Base-by-base conservation (phyloP, 1,284 basidiomycete species). In the Cerioporus squamosus region DNA sequence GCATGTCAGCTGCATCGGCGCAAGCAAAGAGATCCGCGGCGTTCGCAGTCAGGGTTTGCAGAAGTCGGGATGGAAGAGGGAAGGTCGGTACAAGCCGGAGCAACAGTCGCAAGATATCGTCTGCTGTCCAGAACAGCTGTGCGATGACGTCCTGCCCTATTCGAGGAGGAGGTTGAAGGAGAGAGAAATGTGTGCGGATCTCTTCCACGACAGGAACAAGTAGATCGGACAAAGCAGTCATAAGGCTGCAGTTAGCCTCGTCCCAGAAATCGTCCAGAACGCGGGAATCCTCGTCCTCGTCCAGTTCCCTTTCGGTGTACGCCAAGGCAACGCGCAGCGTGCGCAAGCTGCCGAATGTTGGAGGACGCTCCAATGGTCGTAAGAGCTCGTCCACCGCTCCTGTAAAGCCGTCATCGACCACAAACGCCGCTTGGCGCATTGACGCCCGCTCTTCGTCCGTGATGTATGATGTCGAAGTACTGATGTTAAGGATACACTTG, bases 311-410 rank as follows among this genome's bases (percentile, higher is more conserved):
- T 33, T 76, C 68, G 6, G 91, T 66, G 18, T 90, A 73, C 0
- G 82, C 82, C 15, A 88, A 65, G 1, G 89, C 84, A 18, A 90
- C 82, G 5, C 90, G 81, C 10, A 91, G 70, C 7, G 79, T 81
- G 23, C 86, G 80, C 17, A 88, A 65, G 44, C 81, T 77, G 22
- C 79, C 75, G 20, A 79, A 69, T 2, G 81, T 80, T 33, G 84
- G 73, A 5, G 84, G 81, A n/a, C 77, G 77, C 44, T 80, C 77
- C 53, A 79, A 75, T 20, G 79, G 74, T 51, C 77, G 81, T 44
- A 78, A 68, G 15, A 92, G 70, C 65, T 88, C 85, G 44, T 86
- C 83, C 17, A 90, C 72, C 1, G 86, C 88, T n/a, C 82, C 82
- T 0, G 76, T 66, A 4, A 90, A 66, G 2, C 90, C 89, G 55